Evolutionary conservation across 2,329 filamentous ascomycete genomes (phyloP), one percentile per base, ranked within the genome.

Genomic region (Fusarium decemcellulare): DNA sequence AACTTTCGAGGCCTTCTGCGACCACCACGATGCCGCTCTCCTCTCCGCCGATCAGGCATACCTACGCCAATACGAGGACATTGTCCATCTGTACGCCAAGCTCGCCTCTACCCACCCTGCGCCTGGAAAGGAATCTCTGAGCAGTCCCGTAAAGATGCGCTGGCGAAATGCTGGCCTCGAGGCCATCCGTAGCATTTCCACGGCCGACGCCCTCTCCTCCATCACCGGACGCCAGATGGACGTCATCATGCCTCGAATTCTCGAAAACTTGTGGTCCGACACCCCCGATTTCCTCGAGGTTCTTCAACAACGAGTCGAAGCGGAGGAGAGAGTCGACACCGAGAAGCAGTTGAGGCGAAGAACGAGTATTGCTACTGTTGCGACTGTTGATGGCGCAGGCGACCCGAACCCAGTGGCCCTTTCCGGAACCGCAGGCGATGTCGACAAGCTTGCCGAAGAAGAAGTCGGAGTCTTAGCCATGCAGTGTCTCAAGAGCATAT

Each of bases 401-500:
- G 88, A 91, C 43, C 87, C 90, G 7, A 92, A 92, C 66, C 87
- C 87, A 6, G 87, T 92, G 44, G 92, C 93, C 27, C 88, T 94
- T n/a, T 89, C 92, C 1, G 93, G 92, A 58, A 94, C 93, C 0
- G 92, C 93, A 1, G 91, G 91, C 27, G 95, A 98, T 76, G 94
- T 94, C 29, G 96, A 98, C 80, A 93, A 92, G 78, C 83, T 96
- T 64, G 95, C 94, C 2, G 95, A 98, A 80, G 91, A 97, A 81
- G 93, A 97, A 76, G 94, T 94, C 15, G 93, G 93, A 30, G 85
- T 97, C 8, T 84, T 97, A 67, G 95, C 96, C 6, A 85, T 97
- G 72, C 91, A 94, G 74, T 97, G 94, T 76, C 83, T 99, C 59
- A 93, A 95, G 80, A 91, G 92, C 73, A 93, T 98, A 48, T 97